Conservation (phyloP, 2,329 filamentous ascomycete genomes). For the Fusarium temperatum region DNA sequence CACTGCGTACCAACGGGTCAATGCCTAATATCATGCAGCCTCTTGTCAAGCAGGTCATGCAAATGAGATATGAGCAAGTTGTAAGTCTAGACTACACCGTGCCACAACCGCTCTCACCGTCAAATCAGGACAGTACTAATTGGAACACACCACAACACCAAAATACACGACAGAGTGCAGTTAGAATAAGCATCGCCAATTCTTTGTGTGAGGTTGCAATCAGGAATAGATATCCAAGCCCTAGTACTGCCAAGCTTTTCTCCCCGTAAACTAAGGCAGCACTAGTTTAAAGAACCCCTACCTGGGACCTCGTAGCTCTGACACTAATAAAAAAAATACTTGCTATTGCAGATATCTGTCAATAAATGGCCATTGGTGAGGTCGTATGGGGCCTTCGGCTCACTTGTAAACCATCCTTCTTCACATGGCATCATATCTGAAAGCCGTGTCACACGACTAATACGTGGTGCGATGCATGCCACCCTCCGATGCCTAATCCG, state of each 20-base stretch:
- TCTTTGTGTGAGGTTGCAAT: slow-evolving; percentile 12
- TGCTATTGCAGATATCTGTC: background rate
- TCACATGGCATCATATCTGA: background rate
- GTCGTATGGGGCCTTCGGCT: background rate
- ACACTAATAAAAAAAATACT: slow-evolving; percentile 7
- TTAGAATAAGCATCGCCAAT: background rate
- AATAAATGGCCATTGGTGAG: background rate
- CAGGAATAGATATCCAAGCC: slow-evolving; percentile 7
- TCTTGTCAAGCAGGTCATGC: background rate
- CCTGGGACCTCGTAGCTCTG: slow-evolving; percentile 11
- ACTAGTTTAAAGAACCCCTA: slow-evolving; percentile 23
- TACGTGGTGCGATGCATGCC: slow-evolving; percentile 10
- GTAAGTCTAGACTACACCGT: slow-evolving; percentile 11
- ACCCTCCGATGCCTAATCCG: background rate
- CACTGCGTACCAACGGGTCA: background rate
- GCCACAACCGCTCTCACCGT: background rate
- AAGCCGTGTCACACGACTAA: background rate
- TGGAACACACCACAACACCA: background rate
- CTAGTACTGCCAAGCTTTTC: slow-evolving; percentile 38
- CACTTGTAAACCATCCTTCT: background rate
- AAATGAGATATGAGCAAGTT: slow-evolving; percentile 10
- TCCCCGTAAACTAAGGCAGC: slow-evolving; percentile 23
- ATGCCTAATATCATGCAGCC: background rate
- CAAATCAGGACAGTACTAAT: background rate
- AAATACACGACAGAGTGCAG: background rate